Conservation (phyloP, 1,139 yeast species). For the Nematodospora anomalae region DNA sequence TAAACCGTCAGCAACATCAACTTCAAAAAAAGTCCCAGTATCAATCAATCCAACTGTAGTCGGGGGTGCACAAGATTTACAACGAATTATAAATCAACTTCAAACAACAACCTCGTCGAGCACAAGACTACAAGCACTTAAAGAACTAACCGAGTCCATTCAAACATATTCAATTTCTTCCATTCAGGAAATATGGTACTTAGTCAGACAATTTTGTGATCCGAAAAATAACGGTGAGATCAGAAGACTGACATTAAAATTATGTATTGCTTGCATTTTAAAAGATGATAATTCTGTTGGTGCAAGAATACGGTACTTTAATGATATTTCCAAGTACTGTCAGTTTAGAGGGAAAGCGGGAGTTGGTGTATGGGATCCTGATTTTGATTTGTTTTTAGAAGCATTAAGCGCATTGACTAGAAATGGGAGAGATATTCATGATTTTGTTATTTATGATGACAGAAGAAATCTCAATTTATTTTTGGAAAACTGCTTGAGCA, state of each 20-base stretch:
- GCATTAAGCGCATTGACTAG: conserved; percentile 57
- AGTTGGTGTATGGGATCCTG: conserved; percentile 39
- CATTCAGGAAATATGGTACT: conserved; percentile 76
- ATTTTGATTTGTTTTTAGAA: conserved; percentile 52
- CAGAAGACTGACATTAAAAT: conserved; percentile 53
- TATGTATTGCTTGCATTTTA: conserved; percentile 57
- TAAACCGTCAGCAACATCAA: conserved; percentile 32
- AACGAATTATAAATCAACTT: conserved; percentile 41
- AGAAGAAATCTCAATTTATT: conserved; percentile 40
- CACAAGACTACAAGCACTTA: conserved; percentile 48
- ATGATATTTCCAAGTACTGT: conserved; percentile 56
- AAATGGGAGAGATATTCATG: conserved; percentile 62
- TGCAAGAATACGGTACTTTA: conserved; percentile 55
- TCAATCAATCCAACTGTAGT: conserved; percentile 58
- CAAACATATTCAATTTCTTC: conserved; percentile 56
- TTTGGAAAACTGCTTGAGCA: conserved; percentile 17
- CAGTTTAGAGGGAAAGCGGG: conserved; percentile 14
- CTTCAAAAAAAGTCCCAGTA: conserved; percentile 34
- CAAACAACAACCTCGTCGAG: conserved; percentile 42
- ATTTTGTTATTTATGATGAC: conserved; percentile 50
- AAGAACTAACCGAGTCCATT: conserved; percentile 50
- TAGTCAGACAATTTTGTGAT: conserved; percentile 57
- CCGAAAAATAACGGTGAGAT: conserved; percentile 35
- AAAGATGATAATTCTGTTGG: conserved; percentile 51
- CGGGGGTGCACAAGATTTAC: conserved; percentile 60